Evolutionary conservation across 2,329 filamentous ascomycete genomes (phyloP).

Genomic region (Alternaria arborescens): DNA sequence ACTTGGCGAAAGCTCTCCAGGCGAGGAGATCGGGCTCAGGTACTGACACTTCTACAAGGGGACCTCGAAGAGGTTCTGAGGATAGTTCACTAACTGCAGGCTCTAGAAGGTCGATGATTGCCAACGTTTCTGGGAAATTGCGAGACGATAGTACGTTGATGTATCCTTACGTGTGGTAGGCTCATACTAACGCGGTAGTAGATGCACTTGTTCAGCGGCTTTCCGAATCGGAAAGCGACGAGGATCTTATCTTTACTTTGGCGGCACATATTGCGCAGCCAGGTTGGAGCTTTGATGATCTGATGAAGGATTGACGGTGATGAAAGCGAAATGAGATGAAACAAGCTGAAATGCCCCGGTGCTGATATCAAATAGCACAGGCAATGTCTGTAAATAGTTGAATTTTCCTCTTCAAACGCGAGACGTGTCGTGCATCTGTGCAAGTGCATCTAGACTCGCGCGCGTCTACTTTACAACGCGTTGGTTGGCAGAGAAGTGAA

Average conservation of each 20-base stretch:
- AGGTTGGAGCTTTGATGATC: not conserved
- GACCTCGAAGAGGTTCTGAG: not conserved
- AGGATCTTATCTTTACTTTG: not conserved
- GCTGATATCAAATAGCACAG: not conserved
- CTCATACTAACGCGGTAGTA: not conserved
- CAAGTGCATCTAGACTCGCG: not conserved
- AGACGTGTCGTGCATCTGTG: not conserved
- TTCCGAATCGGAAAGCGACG: not conserved
- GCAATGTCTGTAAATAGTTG: not conserved
- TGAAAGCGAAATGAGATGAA: not conserved
- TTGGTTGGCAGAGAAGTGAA: not conserved
- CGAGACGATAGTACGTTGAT: not conserved
- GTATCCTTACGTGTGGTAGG: not conserved
- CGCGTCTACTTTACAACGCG: not conserved
- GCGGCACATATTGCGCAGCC: constrained; percentile 6
- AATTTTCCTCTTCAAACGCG: not conserved
- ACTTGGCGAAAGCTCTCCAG: not conserved
- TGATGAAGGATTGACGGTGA: not conserved
- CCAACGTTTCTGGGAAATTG: not conserved
- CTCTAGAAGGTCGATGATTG: constrained; percentile 9
- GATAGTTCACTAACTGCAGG: not conserved
- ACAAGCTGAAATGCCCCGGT: not conserved
- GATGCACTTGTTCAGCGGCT: not conserved
- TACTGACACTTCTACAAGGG: not conserved
- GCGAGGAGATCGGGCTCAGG: not conserved